Evolutionary conservation across 768 basidiomycete species (phyloP), one percentile per base, ranked within the genome.

Genomic region (Arthromyces matolae): DNA sequence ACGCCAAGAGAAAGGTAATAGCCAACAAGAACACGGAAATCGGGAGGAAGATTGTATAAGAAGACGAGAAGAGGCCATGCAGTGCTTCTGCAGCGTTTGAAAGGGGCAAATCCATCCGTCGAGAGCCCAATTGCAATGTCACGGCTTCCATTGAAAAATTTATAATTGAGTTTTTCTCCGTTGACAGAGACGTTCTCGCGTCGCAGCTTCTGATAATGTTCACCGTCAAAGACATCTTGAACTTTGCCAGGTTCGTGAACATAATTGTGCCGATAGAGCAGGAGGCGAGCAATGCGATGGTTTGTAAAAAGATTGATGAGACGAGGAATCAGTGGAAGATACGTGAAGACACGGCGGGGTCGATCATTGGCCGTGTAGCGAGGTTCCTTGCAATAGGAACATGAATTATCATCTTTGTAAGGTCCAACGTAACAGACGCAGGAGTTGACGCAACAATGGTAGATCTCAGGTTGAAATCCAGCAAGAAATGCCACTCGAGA

Each of bases 401-500:
- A 78, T 5, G 24, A 10, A 1, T 54, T 41, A 7, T 60, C 36
- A 1, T 62, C 53, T 3, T 45, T 52, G 25, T 66, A 56, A 0
- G 58, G 53, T 1, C 72, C 72, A 10, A 62, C 55, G 51, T 58
- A 77, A 45, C 62, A 66, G 38, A 55, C 57, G 51, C 76, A 77
- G 0, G 68, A 71, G 36, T 71, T 68, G n/a, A 58, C 38, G 53
- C 76, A 78, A 52, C 73, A 75, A 53, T 76, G 55, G 53, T 60
- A 71, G 2, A 29, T 28, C 0, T 56, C 43, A 2, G 69, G 64
- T n/a, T 61, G 48, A 23, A 74, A 55, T 2, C 60, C 65, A 6
- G 69, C 53, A 1, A 73, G 62, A 29, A 60, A 64, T 3, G 49
- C 49, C 3, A 62, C 50, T 8, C 56, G 64, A 1, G 22, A 24